These are phyloP conservation scores for Hyaloscypha variabilis DNA, from an alignment of 495 filamentous ascomycete genomes.

Conservation along the genomic window DNA sequence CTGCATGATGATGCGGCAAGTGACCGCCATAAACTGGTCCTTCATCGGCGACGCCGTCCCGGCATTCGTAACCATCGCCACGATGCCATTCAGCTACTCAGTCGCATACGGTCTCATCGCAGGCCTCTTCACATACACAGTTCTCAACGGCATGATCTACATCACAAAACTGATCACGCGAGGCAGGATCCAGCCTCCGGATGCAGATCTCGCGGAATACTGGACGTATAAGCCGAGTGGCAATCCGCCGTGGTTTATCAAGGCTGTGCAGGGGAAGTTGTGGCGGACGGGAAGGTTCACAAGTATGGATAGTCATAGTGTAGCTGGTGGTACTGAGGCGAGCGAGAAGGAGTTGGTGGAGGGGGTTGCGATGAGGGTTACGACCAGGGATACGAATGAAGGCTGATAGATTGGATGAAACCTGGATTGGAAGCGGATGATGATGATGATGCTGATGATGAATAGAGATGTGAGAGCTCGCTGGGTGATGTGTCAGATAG, in stretches of 20 bases:
- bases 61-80: constrained; percentile 75
- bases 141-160: constrained; percentile 68
- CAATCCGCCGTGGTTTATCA: constrained; percentile 29
- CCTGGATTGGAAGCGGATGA: not conserved
- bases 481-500: not conserved
- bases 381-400: not conserved
- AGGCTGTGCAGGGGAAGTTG: constrained; percentile 22
- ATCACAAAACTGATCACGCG: constrained; percentile 56
- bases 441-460: not conserved
- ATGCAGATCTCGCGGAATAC: constrained; percentile 73
- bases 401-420: not conserved
- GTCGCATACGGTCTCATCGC: constrained; percentile 81
- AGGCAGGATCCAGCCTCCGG: constrained; percentile 65
- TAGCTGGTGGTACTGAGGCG: constrained; percentile 2
- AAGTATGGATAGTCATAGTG: not conserved
- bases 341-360: constrained; percentile 17
- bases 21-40: constrained; percentile 54
- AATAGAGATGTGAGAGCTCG: not conserved
- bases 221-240: constrained; percentile 65
- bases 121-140: constrained; percentile 72
- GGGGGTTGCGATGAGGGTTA: not conserved
- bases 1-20: constrained; percentile 59
- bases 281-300: constrained; percentile 8
- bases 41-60: constrained; percentile 73
- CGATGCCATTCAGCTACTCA: constrained; percentile 83